A percentile compares a stretch with the other conserved stretches of the same genome.
Conservation (phyloP, 805 yeast species). For the Spathaspora sp. region DNA sequence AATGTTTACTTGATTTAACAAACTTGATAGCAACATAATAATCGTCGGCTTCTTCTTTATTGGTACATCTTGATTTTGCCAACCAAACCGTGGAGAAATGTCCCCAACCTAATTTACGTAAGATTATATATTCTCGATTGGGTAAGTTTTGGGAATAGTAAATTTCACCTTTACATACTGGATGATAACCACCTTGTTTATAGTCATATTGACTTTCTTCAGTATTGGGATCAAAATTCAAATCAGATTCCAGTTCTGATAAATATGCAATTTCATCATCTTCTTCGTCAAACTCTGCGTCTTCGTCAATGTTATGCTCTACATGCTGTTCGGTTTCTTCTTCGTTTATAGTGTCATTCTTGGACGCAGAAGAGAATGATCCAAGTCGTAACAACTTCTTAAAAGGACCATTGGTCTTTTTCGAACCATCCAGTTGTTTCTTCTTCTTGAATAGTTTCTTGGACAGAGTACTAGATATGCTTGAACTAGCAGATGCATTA, state of each 20-base stretch:
- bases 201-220: conserved; percentile 57
- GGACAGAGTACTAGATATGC: too few relatives aligned
- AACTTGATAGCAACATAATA: conserved; percentile 61
- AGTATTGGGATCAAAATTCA: conserved; percentile 21
- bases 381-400: conserved; percentile 8
- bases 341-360: neutral
- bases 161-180: conserved; percentile 52
- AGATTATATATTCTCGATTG: conserved; percentile 40
- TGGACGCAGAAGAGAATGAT: conserved; percentile 4
- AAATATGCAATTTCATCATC: conserved; percentile 13
- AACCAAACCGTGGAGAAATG: conserved; percentile 74
- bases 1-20: conserved; percentile 51
- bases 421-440: neutral
- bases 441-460: conserved; percentile 1
- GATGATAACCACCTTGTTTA: conserved; percentile 62
- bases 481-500: neutral
- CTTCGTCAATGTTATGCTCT: neutral
- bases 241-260: conserved; percentile 24
- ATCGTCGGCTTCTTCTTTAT: conserved; percentile 12
- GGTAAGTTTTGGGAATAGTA: conserved; percentile 38
- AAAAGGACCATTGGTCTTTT: conserved; percentile 2
- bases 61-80: conserved; percentile 26
- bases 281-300: conserved; percentile 1
- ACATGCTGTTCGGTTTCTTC: neutral
- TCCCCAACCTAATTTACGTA: conserved; percentile 68